Evolutionary conservation across 192 early-diverging fungal genomes (phyloP).

Genomic region (Podila clonocystis): DNA sequence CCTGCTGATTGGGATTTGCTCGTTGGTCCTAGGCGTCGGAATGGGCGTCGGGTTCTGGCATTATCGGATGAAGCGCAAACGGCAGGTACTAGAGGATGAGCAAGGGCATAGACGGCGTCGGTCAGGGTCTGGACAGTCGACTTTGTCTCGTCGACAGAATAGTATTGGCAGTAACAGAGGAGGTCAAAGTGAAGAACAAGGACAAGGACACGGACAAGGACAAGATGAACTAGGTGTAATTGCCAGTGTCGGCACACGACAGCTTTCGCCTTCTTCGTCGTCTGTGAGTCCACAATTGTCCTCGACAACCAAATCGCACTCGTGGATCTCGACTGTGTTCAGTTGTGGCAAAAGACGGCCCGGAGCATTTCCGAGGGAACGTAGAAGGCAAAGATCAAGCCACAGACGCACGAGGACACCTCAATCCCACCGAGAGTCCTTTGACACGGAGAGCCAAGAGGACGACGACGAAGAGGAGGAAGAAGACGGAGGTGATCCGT

Average conservation of each 20-base stretch:
- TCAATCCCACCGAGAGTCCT: background rate
- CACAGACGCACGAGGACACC: too few relatives aligned
- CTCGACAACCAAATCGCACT: background rate
- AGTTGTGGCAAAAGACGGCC: background rate
- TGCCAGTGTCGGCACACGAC: background rate
- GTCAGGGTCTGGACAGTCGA: too few relatives aligned
- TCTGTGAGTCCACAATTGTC: background rate
- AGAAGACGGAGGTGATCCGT: background rate
- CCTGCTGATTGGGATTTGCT: conserved; percentile 24
- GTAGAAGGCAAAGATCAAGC: background rate
- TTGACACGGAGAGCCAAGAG: background rate
- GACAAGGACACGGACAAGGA: too few relatives aligned
- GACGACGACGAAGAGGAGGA: background rate
- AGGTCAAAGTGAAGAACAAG: too few relatives aligned
- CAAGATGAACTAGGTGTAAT: too few relatives aligned
- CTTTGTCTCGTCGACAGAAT: background rate
- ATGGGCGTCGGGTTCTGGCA: conserved; percentile 36
- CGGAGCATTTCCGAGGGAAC: background rate
- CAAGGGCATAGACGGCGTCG: too few relatives aligned
- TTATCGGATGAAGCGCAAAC: conserved; percentile 15
- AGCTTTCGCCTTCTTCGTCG: background rate
- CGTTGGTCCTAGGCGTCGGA: conserved; percentile 14
- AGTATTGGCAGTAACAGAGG: background rate
- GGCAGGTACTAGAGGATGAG: too few relatives aligned
- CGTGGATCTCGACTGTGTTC: background rate